phyloP scores from a whole-genome alignment of 1,284 basidiomycete genomes.

The Sanghuangporus baumii region DNA sequence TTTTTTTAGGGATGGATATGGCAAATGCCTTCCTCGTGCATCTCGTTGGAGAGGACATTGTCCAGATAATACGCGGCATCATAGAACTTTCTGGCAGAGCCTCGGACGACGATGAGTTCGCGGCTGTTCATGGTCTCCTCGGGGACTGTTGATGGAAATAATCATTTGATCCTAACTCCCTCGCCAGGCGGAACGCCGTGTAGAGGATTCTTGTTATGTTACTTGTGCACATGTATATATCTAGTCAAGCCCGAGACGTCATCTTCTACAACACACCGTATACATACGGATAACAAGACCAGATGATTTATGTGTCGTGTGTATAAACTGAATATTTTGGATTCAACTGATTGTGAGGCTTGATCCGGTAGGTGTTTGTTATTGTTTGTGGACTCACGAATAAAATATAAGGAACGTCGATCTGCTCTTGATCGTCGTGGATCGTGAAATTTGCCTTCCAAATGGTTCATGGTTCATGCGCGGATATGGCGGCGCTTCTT shows the following conservation, averaged over 20 bases:
- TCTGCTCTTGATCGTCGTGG: not conserved
- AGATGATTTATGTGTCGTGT: not conserved
- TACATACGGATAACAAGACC: not conserved
- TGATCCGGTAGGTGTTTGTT: no score
- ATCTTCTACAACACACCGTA: not conserved
- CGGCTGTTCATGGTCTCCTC: conserved; percentile 26
- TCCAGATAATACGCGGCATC: conserved; percentile 22
- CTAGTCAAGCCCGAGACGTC: no score
- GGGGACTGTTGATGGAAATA: not conserved
- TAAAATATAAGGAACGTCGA: not conserved
- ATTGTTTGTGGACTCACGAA: no score
- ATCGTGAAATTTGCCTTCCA: conserved; percentile 14
- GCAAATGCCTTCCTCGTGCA: conserved; percentile 32
- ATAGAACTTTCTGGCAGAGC: conserved; percentile 27
- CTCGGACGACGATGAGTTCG: conserved; percentile 32
- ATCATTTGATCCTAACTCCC: no score
- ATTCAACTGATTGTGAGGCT: no score
- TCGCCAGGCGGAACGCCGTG: no score
- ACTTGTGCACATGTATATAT: no score
- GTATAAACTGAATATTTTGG: no score
- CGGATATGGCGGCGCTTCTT: not conserved
- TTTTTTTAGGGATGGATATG: conserved; percentile 29
- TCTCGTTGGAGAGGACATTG: conserved; percentile 28
- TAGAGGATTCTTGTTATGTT: no score
- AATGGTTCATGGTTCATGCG: not conserved